Percentiles rank a stretch among this genome's conserved stretches.
Evolutionary conservation across 2,329 filamentous ascomycete species (phyloP).

Genomic region (Ophiosphaerella narmari): DNA sequence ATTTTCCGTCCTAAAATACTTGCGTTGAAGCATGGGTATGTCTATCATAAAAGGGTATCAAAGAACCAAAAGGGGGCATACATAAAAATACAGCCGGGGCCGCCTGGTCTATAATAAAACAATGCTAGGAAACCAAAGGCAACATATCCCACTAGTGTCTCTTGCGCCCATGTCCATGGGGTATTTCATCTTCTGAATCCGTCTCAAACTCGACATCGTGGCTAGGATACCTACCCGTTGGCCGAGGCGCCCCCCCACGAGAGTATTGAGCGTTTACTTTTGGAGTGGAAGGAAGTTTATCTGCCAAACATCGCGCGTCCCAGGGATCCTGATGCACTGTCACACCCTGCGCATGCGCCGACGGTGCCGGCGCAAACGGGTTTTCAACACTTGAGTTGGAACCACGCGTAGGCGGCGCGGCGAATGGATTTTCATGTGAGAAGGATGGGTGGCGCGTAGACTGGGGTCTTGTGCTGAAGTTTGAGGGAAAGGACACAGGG

Average conservation of each 20-base stretch:
- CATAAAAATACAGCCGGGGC: too few species aligned
- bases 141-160: not conserved
- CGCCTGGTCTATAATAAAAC: too few species aligned
- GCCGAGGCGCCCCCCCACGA: constrained; percentile 18
- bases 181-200: constrained; percentile 10
- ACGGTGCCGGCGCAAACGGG: constrained; percentile 12
- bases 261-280: constrained; percentile 9
- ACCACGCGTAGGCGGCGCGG: constrained; percentile 12
- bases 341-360: constrained; percentile 9
- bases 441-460: constrained; percentile 29
- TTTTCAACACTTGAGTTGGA: constrained; percentile 14
- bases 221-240: constrained; percentile 14
- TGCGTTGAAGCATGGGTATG: too few species aligned
- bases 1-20: too few species aligned
- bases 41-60: too few species aligned
- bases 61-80: too few species aligned
- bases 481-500: constrained; percentile 22
- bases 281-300: constrained; percentile 21
- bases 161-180: constrained; percentile 2
- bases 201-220: constrained; percentile 20
- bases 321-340: constrained; percentile 21
- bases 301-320: constrained; percentile 27
- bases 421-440: constrained; percentile 24
- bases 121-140: too few species aligned
- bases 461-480: constrained; percentile 20